Percentiles rank a stretch among this genome's conserved stretches.
Conservation (phyloP, 1,139 yeast genomes). For the Sugiyamaella paludigena region DNA sequence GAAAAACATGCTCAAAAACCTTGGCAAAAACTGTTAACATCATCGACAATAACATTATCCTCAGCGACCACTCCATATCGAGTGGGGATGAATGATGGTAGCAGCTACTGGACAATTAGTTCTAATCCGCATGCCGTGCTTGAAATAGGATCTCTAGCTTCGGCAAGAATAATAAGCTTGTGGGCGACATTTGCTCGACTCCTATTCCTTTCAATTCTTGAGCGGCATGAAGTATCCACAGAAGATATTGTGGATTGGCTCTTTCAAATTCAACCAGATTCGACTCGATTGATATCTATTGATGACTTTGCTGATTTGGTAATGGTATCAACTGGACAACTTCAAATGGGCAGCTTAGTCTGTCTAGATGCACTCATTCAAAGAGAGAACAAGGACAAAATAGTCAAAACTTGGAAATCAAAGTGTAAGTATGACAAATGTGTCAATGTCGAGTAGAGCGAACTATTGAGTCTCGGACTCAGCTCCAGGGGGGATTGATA, state of each 20-base stretch:
- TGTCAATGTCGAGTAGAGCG: neutral
- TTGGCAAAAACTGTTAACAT: conserved; percentile 9
- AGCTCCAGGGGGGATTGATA: too few species aligned
- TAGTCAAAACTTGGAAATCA: neutral
- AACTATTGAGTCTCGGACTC: too few species aligned
- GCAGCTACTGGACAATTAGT: conserved; percentile 1
- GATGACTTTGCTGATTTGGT: conserved; percentile 1
- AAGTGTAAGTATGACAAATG: conserved; percentile 2
- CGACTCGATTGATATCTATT: neutral
- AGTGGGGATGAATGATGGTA: neutral
- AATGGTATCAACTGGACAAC: neutral
- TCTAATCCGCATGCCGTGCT: neutral
- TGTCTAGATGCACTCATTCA: conserved; percentile 1
- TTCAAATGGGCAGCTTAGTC: neutral
- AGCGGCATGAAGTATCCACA: conserved; percentile 6
- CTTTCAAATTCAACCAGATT: neutral
- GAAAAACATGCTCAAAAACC: neutral
- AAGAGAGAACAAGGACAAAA: neutral
- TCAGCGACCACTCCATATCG: neutral
- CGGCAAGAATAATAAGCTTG: conserved; percentile 11
- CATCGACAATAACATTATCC: too few species aligned
- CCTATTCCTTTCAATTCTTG: conserved; percentile 6
- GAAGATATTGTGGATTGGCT: conserved; percentile 13
- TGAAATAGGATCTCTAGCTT: neutral
- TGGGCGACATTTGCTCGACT: conserved; percentile 15